phyloP scores from a whole-genome alignment of 345 rosid genomes.

The Atalantia buxifolia region DNA sequence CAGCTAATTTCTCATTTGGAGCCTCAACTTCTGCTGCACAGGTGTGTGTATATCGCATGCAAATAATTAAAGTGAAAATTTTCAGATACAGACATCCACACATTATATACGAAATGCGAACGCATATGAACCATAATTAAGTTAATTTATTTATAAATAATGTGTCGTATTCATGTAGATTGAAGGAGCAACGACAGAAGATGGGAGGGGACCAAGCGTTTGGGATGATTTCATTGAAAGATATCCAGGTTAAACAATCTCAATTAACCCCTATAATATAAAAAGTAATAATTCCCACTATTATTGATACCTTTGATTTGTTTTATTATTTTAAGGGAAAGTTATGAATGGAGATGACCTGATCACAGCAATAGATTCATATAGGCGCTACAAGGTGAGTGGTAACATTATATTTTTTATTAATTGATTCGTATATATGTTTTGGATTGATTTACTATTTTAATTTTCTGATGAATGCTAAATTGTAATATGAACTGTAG shows the following conservation, averaged over 20 bases:
- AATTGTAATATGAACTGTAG: too few relatives aligned
- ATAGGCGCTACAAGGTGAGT: constrained; percentile 37
- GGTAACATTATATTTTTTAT: too few relatives aligned
- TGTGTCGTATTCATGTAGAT: constrained; percentile 7
- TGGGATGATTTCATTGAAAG: constrained; percentile 34
- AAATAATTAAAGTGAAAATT: too few relatives aligned
- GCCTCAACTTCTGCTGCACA: constrained; percentile 38
- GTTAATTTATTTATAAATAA: too few relatives aligned
- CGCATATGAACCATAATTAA: too few relatives aligned
- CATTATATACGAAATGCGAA: too few relatives aligned
- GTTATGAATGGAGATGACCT: not conserved
- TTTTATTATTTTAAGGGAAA: not conserved
- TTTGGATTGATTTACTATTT: not conserved
- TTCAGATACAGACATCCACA: too few relatives aligned
- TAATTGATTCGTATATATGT: too few relatives aligned
- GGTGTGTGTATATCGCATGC: not conserved
- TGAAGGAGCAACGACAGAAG: constrained; percentile 27
- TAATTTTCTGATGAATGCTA: not conserved
- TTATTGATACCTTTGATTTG: too few relatives aligned
- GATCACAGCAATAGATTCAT: constrained; percentile 34
- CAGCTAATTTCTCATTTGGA: constrained; percentile 38
- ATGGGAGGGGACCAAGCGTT: constrained; percentile 30
- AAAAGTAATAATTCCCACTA: too few relatives aligned
- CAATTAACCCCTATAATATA: not conserved
- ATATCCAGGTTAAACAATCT: constrained; percentile 19